Evolutionary conservation across 441 rosid genomes (phyloP), one percentile per base, ranked within the genome.

Genomic region (Syzygium malaccense): DNA sequence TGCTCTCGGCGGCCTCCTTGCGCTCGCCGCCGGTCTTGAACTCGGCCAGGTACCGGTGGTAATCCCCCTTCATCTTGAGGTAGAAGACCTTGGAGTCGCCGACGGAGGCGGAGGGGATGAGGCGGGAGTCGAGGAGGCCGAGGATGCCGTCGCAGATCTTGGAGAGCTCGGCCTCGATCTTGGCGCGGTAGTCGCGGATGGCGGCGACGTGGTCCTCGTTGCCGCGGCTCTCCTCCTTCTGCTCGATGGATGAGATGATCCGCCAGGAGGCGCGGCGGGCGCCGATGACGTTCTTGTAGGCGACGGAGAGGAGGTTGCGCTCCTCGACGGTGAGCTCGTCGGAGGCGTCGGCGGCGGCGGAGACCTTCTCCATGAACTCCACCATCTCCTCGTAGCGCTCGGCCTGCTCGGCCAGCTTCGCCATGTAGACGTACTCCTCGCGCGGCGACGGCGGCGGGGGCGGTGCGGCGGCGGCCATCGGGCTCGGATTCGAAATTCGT

Each of bases 211-310:
- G 98, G 87, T 95, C 96, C 54, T 95, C 97, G 93, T 95, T 95
- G 28, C 97, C 97, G 51, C 96, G 96, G 90, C 94, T 93, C 93
- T 95, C 98, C 92, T 95, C 96, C 85, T 95, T 95, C 92, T 95
- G 97, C 91, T 95, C 97, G 90, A 95, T 95, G 88, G 96, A 95
- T 20, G 96, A 95, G 37, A 95, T 95, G 75, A 94, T 95, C 45
- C 96, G 94, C 98, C 96, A 95, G 86, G 96, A 95, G 79, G 98
- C 96, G 54, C 96, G 95, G 25, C 96, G 94, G 13, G 97, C 96
- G 41, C 96, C 97, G 91, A 95, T 95, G 45, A 95, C 97, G 93
- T 95, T 95, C 90, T 95, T 95, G 92, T 95, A 95, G 33, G 97
- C 96, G 14, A 95, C 96, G 86, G 96, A 95, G 87, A 95, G 96